Evolutionary conservation across 176 grass and related monocot species (phyloP), one percentile per base, ranked within the genome.

Genomic region (Carex myosuroides): DNA sequence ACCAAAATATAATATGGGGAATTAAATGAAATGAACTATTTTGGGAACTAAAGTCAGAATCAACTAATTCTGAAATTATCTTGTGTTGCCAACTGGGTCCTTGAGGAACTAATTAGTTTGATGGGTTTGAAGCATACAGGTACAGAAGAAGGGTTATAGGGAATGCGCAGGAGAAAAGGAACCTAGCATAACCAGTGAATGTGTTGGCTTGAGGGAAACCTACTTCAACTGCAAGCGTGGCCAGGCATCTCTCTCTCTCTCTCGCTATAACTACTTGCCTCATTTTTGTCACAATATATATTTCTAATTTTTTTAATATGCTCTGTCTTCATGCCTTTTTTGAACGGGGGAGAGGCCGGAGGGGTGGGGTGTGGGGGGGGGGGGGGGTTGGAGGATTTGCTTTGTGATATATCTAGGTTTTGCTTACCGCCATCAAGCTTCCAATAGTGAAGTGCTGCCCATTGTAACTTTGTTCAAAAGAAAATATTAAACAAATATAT

Each of bases 151-250:
- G 61, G 74, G 92, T n/a, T 99, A 94, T 86, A 92, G 88, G 83
- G 97, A 99, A 87, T 95, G 93, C 72, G 88, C 93, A 1, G 97
- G 97, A 87, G 97, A 99, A 87, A 99, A 92, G 85, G 91, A 83
- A 30, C 97, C 97, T 78, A 78, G n/a, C 87, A 96, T 99, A 73
- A 83, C 93, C 42, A 96, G 90, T 74, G 90, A 94, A 88, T 99
- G 93, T 83, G 89, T 96, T 66, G 97, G 97, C 35, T 66, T 99
- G 81, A 88, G 97, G 24, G 97, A 99, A 87, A 99, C 97, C 67
- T 99, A 96, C 79, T 99, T 99, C 85, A 96, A 96, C 84, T 96
- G 97, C 91, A 99, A 99, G 75, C 93, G 97, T 22, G 93, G 97
- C 83, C 93, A 99, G 91, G 97, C 86, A 90, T 83, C 83, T 89